A percentile compares a stretch with the other conserved stretches of the same genome.
These are phyloP conservation scores for Fusarium sp. DNA, from an alignment of 2,329 filamentous ascomycete species.

Conservation along the genomic window DNA sequence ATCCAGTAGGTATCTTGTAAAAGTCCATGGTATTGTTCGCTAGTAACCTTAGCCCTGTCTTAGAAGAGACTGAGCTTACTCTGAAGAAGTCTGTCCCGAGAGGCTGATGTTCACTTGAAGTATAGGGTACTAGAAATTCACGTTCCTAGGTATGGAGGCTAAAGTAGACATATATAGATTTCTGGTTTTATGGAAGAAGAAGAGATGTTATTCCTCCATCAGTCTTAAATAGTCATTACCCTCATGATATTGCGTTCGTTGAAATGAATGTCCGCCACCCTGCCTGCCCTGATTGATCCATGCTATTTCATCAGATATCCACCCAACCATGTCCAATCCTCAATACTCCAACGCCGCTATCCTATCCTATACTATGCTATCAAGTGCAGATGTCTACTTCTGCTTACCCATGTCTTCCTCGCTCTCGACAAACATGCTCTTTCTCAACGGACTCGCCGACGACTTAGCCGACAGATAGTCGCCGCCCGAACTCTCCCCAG, in stretches of 20 bases:
- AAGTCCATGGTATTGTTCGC: neutral
- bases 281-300: neutral
- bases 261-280: conserved; percentile 34
- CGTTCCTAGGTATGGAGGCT: conserved; percentile 18
- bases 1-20: neutral
- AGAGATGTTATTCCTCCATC: conserved; percentile 24
- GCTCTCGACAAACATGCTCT: conserved; percentile 58
- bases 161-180: conserved; percentile 34
- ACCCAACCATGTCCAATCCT: neutral
- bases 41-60: neutral
- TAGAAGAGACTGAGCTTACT: neutral
- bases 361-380: neutral
- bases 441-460: conserved; percentile 47
- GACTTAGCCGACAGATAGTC: conserved; percentile 48
- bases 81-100: neutral
- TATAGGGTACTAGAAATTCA: neutral
- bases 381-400: conserved; percentile 17
- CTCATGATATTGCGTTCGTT: conserved; percentile 16
- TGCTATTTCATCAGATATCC: conserved; percentile 7
- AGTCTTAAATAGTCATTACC: conserved; percentile 14
- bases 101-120: neutral
- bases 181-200: conserved; percentile 21
- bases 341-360: conserved; percentile 36
- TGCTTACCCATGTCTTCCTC: conserved; percentile 54
- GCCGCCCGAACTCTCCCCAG: conserved; percentile 39